A percentile compares a stretch with the other conserved stretches of the same genome.
Evolutionary conservation across 192 early-diverging fungal genomes (phyloP).

Genomic region (Coemansia sp.): DNA sequence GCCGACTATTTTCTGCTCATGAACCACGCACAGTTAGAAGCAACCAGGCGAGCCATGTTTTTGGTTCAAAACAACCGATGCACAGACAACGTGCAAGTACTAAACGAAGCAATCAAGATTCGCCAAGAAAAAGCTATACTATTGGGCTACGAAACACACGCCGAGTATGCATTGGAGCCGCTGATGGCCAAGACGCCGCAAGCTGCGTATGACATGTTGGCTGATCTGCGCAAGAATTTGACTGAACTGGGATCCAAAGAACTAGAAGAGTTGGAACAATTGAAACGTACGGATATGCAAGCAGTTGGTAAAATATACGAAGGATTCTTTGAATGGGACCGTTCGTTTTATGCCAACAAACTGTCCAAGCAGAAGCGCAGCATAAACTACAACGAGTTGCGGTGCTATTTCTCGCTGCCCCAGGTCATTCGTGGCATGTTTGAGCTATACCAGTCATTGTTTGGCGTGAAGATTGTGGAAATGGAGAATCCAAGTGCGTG

Average conservation of each 20-base stretch:
- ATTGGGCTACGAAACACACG: constrained; percentile 66
- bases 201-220: constrained; percentile 59
- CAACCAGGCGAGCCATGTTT: constrained; percentile 51
- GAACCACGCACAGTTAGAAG: constrained; percentile 48
- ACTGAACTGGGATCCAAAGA: constrained; percentile 53
- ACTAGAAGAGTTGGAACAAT: constrained; percentile 52
- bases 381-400: constrained; percentile 67
- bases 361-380: constrained; percentile 60
- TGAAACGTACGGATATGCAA: constrained; percentile 57
- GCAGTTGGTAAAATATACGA: constrained; percentile 28
- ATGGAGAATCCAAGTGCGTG: constrained; percentile 40
- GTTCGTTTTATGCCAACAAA: constrained; percentile 63
- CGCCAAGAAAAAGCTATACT: constrained; percentile 52
- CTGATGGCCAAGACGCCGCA: constrained; percentile 74
- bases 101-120: constrained; percentile 53
- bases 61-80: constrained; percentile 52
- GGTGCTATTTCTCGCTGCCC: constrained; percentile 65
- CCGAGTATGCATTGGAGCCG: constrained; percentile 62
- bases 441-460: constrained; percentile 62
- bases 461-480: constrained; percentile 45
- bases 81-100: constrained; percentile 54
- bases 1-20: constrained; percentile 47
- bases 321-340: constrained; percentile 64
- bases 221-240: constrained; percentile 54
- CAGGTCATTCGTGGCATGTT: constrained; percentile 59